Percentiles rank a stretch among this genome's conserved stretches.
Conservation (phyloP, 371 early-diverging fungal species). For the Mortierella sp. region DNA sequence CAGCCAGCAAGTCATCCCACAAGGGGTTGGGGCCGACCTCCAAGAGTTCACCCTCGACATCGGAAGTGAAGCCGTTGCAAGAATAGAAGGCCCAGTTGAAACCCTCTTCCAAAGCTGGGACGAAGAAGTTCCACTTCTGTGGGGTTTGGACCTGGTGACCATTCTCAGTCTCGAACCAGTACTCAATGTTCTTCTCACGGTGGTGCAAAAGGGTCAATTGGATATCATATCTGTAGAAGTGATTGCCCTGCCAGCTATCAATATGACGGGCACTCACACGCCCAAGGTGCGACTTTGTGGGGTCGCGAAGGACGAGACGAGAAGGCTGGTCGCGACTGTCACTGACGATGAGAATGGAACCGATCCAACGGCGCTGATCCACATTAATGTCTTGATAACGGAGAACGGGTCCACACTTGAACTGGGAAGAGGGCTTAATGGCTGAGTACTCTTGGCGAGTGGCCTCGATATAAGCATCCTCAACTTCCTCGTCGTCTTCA, state of each 20-base stretch:
- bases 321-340: conserved; percentile 28
- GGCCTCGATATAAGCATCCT: conserved; percentile 40
- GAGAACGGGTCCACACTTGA: conserved; percentile 48
- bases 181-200: conserved; percentile 53
- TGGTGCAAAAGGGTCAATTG: conserved; percentile 37
- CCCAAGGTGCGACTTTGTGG: conserved; percentile 46
- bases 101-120: conserved; percentile 51
- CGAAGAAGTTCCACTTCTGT: conserved; percentile 52
- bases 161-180: conserved; percentile 51
- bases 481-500: conserved; percentile 44
- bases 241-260: conserved; percentile 49
- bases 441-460: conserved; percentile 37
- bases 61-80: conserved; percentile 56
- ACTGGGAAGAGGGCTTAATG: conserved; percentile 43
- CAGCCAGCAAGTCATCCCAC: conserved; percentile 82
- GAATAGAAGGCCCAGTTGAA: conserved; percentile 57
- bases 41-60: conserved; percentile 60
- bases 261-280: conserved; percentile 25
- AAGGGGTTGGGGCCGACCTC: conserved; percentile 71
- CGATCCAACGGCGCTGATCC: conserved; percentile 36
- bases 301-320: conserved; percentile 45
- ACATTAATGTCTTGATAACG: conserved; percentile 44
- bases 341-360: conserved; percentile 47
- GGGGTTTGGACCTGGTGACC: conserved; percentile 19
- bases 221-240: conserved; percentile 54